These are phyloP conservation scores for Colletotrichum incanum DNA, from an alignment of 2,329 filamentous ascomycete species.

Conservation along the genomic window DNA sequence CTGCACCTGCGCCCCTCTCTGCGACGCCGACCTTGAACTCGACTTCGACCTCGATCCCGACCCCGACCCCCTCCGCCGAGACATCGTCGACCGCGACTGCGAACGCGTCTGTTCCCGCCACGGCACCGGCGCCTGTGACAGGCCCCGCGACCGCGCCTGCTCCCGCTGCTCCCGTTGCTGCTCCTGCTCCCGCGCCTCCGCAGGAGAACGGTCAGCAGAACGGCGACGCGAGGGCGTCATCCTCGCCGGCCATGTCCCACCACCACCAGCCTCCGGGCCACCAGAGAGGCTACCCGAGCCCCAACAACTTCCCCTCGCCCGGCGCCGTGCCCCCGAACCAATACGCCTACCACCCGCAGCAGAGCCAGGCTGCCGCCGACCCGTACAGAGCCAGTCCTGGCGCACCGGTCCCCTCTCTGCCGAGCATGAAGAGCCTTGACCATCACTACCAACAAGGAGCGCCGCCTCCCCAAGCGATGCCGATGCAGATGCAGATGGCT, in stretches of 20 bases:
- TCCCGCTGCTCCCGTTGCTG: conserved; percentile 2
- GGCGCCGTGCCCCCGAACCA: conserved; percentile 27
- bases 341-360: conserved; percentile 44
- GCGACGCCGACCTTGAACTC: conserved; percentile 31
- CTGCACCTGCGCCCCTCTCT: not conserved
- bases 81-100: conserved; percentile 22
- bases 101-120: conserved; percentile 23
- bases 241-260: conserved; percentile 46
- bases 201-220: conserved; percentile 33
- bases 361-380: conserved; percentile 50
- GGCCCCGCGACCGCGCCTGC: conserved; percentile 17
- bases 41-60: conserved; percentile 30
- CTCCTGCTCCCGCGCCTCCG: conserved; percentile 10
- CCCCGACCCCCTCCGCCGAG: conserved; percentile 32
- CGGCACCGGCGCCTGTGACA: conserved; percentile 7
- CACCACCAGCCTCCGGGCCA: conserved; percentile 41
- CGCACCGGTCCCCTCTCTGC: conserved; percentile 54
- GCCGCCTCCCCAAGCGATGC: conserved; percentile 52
- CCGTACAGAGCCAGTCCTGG: conserved; percentile 54
- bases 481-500: conserved; percentile 53
- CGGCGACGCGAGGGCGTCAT: conserved; percentile 43
- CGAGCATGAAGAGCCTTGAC: conserved; percentile 62
- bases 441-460: conserved; percentile 49
- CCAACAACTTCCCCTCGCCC: conserved; percentile 39
- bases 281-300: conserved; percentile 44